Evolutionary conservation across 257 asterid genomes (phyloP), one percentile per base, ranked within the genome.

Genomic region (Solanum chiquidenum): DNA sequence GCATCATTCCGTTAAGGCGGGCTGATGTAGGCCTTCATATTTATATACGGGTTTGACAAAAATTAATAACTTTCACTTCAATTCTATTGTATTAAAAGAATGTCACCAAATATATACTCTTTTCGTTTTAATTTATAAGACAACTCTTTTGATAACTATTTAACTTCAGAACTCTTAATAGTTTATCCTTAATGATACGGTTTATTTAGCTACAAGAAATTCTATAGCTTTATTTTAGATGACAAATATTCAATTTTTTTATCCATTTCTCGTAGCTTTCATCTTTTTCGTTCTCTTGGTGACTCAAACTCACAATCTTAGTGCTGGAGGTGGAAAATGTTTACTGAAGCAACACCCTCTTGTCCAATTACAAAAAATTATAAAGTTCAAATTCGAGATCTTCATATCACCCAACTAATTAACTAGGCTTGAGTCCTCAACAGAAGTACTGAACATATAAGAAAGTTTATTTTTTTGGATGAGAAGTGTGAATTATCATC

Each of bases 1-100:
- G 66, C 25, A 58, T 3, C 66, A 55, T 55, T 55, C 25, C 25
- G 66, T 55, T 55, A 20, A 58, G 66, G 66, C 66, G 1, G 2
- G 25, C 11, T 20, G 66, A 58, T 58, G 66, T 55, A 18, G 4
- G 64, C 31, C 0, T 72, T 72, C 5, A 71, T 34, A 71, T 18
- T 31, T 31, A 27, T 27, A n/a, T 9, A 23, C 1, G 6, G 1
- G 14, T 23, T 62, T 7, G 7, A 62, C 3, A 23, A 23, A 9
- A 1, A n/a, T 62, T 0, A n/a, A n/a, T 10, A 62, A 0, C 0
- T 62, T 62, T 62, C 0, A 0, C 12, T 4, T 62, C 2, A 4
- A n/a, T 62, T n/a, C 0, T n/a, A n/a, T 62, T 3, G 1, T 62
- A 62, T 23, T 23, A n/a, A 60, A 60, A 23, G 0, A 60, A 60